Conservation (phyloP, 2,329 filamentous ascomycete genomes). For the Paracorniculantispora psalliotae region DNA sequence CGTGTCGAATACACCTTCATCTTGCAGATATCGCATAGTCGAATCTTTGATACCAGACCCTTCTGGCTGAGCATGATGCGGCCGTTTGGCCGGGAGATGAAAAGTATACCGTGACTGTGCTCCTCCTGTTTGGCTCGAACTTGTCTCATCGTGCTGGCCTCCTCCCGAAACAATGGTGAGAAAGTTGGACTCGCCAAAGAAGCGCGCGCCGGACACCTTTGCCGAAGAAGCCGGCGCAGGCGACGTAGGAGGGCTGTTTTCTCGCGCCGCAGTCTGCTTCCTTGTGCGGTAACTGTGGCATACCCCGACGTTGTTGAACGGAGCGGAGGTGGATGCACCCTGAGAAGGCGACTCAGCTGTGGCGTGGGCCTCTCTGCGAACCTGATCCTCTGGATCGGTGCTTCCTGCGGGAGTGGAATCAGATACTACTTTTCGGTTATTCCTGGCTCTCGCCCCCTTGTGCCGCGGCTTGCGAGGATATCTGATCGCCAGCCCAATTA, state of each 20-base stretch:
- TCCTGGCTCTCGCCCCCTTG: constrained; percentile 8
- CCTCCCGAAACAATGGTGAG: constrained; percentile 30
- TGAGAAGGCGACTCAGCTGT: constrained; percentile 3
- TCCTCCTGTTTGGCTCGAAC: constrained; percentile 16
- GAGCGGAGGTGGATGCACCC: background rate
- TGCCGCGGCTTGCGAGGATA: constrained; percentile 13
- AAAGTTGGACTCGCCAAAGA: constrained; percentile 37
- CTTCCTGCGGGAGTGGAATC: constrained; percentile 1
- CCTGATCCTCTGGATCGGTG: constrained; percentile 10
- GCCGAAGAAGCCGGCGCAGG: constrained; percentile 16
- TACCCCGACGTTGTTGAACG: background rate
- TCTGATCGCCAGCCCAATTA: background rate
- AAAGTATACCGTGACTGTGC: constrained; percentile 23
- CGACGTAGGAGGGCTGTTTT: background rate
- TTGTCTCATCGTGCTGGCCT: background rate
- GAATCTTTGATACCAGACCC: constrained; percentile 38
- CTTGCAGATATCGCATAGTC: constrained; percentile 44
- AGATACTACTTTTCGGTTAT: background rate
- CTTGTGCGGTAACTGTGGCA: constrained; percentile 10
- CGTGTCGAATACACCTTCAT: constrained; percentile 40
- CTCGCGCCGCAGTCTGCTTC: constrained; percentile 11
- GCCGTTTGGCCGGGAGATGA: constrained; percentile 25
- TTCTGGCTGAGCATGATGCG: constrained; percentile 17
- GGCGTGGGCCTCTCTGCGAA: background rate
- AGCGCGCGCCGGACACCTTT: constrained; percentile 25